Conservation (phyloP, 768 basidiomycete species). For the Kondoa malvinella region DNA sequence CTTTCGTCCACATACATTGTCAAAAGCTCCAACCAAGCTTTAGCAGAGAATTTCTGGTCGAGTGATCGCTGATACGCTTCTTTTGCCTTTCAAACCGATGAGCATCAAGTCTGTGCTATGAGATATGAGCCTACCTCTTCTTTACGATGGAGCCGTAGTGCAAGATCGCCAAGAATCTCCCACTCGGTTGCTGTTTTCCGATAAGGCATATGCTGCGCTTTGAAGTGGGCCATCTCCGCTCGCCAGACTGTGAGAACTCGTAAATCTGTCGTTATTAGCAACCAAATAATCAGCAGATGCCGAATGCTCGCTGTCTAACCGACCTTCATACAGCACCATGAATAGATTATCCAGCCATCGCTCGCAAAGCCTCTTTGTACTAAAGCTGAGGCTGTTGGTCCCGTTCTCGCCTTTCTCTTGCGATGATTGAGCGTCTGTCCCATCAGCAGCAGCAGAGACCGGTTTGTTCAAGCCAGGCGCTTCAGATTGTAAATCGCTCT, state of each 20-base stretch:
- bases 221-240: conserved; percentile 96
- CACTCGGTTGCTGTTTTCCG: conserved; percentile 92
- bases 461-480: conserved; percentile 7
- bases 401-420: conserved; percentile 20
- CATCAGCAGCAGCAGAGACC: conserved; percentile 24
- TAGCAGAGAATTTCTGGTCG: conserved; percentile 69
- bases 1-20: conserved; percentile 96
- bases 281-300: neutral
- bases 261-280: conserved; percentile 46
- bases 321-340: conserved; percentile 78
- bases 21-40: conserved; percentile 83
- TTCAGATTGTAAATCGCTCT: conserved; percentile 28
- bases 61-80: conserved; percentile 92
- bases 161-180: conserved; percentile 94
- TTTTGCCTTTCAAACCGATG: conserved; percentile 36
- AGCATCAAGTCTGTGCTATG: neutral
- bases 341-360: conserved; percentile 95
- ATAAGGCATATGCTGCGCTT: conserved; percentile 93
- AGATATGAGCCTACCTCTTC: conserved; percentile 50
- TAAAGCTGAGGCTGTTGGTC: conserved; percentile 68
- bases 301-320: neutral
- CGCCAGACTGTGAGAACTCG: conserved; percentile 98
- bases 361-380: conserved; percentile 89
- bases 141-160: conserved; percentile 81
- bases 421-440: conserved; percentile 29